phyloP scores from a whole-genome alignment of 495 filamentous ascomycete genomes.

The Venustampulla echinocandica region DNA sequence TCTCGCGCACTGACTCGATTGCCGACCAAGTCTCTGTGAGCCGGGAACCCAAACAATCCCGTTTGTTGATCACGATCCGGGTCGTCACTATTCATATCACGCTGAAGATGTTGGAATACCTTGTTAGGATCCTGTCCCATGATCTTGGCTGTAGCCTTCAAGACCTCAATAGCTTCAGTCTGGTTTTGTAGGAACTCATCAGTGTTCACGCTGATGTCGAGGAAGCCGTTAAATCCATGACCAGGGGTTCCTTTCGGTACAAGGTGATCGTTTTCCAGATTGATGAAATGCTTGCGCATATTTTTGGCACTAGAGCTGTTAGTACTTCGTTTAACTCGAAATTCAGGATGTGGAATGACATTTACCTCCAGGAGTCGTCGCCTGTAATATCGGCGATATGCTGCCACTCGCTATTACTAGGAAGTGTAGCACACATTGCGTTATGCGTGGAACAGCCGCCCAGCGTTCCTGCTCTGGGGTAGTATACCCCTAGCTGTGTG shows the following conservation, averaged over 20 bases:
- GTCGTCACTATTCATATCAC: slow-evolving; percentile 36
- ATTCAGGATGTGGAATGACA: neutral
- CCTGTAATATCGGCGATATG: slow-evolving; percentile 32
- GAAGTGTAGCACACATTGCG: slow-evolving; percentile 34
- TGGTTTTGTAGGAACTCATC: slow-evolving; percentile 31
- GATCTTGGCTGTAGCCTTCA: slow-evolving; percentile 6
- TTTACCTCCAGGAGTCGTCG: slow-evolving; percentile 30
- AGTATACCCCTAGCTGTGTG: slow-evolving; percentile 32
- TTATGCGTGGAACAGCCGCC: slow-evolving; percentile 40
- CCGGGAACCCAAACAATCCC: slow-evolving; percentile 36
- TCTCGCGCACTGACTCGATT: slow-evolving; percentile 45
- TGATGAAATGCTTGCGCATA: slow-evolving; percentile 32
- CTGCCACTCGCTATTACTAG: slow-evolving; percentile 38
- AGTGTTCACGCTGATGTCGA: slow-evolving; percentile 37
- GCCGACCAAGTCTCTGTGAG: slow-evolving; percentile 23
- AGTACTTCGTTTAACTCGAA: slow-evolving; percentile 32
- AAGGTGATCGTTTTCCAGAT: slow-evolving; percentile 16
- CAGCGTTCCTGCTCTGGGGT: slow-evolving; percentile 38
- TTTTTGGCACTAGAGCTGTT: slow-evolving; percentile 23
- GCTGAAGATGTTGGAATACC: slow-evolving; percentile 23
- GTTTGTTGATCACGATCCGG: slow-evolving; percentile 44
- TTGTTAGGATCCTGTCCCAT: slow-evolving; percentile 6
- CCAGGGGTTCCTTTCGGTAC: slow-evolving; percentile 19
- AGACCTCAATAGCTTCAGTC: slow-evolving; percentile 31
- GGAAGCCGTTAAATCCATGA: slow-evolving; percentile 46